Evolutionary conservation across 495 filamentous ascomycete genomes (phyloP).

Genomic region (Podospora comata): DNA sequence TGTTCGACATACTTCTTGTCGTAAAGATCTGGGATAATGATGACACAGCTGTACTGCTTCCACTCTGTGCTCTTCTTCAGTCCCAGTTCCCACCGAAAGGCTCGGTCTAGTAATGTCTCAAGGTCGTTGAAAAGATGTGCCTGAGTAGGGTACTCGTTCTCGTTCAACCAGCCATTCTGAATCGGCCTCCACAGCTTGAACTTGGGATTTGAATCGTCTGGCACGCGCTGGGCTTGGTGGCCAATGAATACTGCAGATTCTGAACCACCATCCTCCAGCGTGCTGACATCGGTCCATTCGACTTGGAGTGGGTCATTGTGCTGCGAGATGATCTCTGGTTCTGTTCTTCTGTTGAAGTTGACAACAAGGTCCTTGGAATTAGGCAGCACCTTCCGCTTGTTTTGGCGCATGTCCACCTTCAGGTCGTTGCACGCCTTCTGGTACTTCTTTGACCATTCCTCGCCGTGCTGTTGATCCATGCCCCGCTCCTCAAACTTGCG

Average conservation of each 20-base stretch:
- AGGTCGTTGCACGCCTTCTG: conserved; percentile 78
- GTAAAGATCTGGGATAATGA: conserved; percentile 94
- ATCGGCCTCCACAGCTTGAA: conserved; percentile 94
- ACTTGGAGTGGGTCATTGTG: conserved; percentile 91
- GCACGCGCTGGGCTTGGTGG: conserved; percentile 75
- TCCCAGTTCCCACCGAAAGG: conserved; percentile 77
- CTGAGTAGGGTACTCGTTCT: conserved; percentile 76
- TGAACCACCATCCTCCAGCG: conserved; percentile 46
- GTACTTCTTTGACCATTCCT: conserved; percentile 78
- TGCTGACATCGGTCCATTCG: conserved; percentile 88
- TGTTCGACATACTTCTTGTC: conserved; percentile 88
- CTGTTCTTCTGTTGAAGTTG: conserved; percentile 81
- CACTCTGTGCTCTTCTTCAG: conserved; percentile 75
- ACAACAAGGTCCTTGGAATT: conserved; percentile 93
- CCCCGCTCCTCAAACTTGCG: conserved; percentile 69
- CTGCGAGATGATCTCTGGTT: conserved; percentile 79
- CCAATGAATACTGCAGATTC: conserved; percentile 75
- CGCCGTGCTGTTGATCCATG: conserved; percentile 79
- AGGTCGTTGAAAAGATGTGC: conserved; percentile 80
- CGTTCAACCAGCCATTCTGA: conserved; percentile 81
- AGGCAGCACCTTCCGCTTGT: conserved; percentile 87
- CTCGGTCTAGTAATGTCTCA: conserved; percentile 78
- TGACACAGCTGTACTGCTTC: conserved; percentile 86
- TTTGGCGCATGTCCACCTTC: conserved; percentile 82
- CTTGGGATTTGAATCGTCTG: conserved; percentile 82